These are phyloP conservation scores for Fusarium aywerte DNA, from an alignment of 2,329 filamentous ascomycete species.

Conservation along the genomic window DNA sequence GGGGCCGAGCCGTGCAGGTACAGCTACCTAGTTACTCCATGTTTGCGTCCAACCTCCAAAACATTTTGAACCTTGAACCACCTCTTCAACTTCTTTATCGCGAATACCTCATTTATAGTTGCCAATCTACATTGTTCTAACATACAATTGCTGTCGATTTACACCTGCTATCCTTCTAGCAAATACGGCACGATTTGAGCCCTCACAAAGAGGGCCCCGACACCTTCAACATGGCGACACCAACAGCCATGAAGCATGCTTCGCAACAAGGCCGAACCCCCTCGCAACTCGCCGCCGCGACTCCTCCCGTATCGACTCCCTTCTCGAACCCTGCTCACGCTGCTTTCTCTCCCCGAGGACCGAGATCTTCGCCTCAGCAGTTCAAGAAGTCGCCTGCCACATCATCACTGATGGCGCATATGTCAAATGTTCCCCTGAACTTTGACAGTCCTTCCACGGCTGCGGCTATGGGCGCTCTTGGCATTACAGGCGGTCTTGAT, in stretches of 20 bases:
- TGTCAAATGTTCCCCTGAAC: conserved; percentile 60
- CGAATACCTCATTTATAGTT: background rate
- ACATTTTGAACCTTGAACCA: background rate
- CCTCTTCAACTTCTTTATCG: background rate
- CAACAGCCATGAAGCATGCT: conserved; percentile 61
- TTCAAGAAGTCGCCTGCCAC: conserved; percentile 72
- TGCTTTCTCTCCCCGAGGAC: conserved; percentile 69
- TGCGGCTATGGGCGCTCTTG: conserved; percentile 68
- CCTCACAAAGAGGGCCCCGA: conserved; percentile 27
- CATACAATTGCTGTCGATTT: background rate
- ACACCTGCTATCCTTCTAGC: background rate
- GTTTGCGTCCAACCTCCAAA: conserved; percentile 19
- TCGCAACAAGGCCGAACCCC: conserved; percentile 59
- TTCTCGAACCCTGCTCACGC: conserved; percentile 68
- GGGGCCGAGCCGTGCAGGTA: conserved; percentile 34
- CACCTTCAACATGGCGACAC: conserved; percentile 58
- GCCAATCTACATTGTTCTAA: background rate
- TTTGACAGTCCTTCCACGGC: conserved; percentile 74
- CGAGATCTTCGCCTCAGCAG: conserved; percentile 71
- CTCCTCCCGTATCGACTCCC: conserved; percentile 74
- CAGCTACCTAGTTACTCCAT: background rate
- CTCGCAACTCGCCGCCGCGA: conserved; percentile 66
- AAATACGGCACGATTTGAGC: conserved; percentile 6
- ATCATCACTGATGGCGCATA: conserved; percentile 60
- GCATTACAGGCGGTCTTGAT: conserved; percentile 62